A percentile compares a stretch with the other conserved stretches of the same genome.
Evolutionary conservation across 2,329 filamentous ascomycete species (phyloP).

Genomic region (Didymella glomerata): DNA sequence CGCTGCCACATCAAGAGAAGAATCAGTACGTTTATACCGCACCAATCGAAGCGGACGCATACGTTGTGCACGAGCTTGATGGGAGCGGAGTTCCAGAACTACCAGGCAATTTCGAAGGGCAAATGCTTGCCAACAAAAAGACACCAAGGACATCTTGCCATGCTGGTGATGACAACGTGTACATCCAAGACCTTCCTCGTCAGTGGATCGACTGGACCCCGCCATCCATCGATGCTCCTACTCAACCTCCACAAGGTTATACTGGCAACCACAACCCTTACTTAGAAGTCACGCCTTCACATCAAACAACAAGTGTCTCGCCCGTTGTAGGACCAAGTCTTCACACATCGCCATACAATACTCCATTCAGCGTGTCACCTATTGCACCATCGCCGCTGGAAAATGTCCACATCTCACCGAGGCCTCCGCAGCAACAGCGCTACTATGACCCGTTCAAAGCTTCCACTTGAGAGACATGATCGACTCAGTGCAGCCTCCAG

Average conservation of each 20-base stretch:
- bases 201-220: constrained; percentile 24
- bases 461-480: not conserved
- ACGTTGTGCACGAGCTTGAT: constrained; percentile 34
- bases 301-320: constrained; percentile 9
- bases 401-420: constrained; percentile 19
- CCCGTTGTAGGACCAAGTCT: not conserved
- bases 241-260: constrained; percentile 2
- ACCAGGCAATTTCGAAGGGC: constrained; percentile 25
- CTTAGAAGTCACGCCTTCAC: constrained; percentile 6
- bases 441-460: constrained; percentile 9
- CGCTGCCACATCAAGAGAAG: constrained; percentile 26
- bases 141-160: constrained; percentile 13
- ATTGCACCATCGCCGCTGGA: constrained; percentile 24
- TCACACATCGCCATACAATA: constrained; percentile 12
- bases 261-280: constrained; percentile 4
- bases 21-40: constrained; percentile 14
- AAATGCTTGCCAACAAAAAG: constrained; percentile 25
- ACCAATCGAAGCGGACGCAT: constrained; percentile 35
- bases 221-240: constrained; percentile 14
- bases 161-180: constrained; percentile 23
- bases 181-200: constrained; percentile 12
- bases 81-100: constrained; percentile 33
- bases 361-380: constrained; percentile 20
- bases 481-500: not conserved
- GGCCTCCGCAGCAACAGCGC: constrained; percentile 7